A percentile compares a stretch with the other conserved stretches of the same genome.
These are phyloP conservation scores for Vanderwaltozyma tropicalis DNA, from an alignment of 805 yeast species.

Conservation along the genomic window DNA sequence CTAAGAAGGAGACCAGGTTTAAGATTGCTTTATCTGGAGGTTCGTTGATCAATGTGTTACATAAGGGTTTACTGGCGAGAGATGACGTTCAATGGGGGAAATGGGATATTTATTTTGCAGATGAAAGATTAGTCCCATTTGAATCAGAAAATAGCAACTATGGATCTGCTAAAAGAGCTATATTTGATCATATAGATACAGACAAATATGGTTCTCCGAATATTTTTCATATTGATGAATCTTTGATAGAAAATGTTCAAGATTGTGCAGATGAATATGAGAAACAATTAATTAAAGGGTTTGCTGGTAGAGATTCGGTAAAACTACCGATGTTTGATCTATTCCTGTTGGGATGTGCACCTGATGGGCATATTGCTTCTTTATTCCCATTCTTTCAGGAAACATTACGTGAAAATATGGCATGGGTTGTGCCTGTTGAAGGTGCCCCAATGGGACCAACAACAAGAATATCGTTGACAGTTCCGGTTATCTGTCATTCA, in stretches of 20 bases:
- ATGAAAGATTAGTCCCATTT: slow-evolving; percentile 82
- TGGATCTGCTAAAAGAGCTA: slow-evolving; percentile 66
- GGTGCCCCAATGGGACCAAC: slow-evolving; percentile 83
- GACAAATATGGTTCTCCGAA: slow-evolving; percentile 38
- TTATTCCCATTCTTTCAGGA: slow-evolving; percentile 77
- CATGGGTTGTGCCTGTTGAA: slow-evolving; percentile 87
- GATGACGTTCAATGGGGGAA: slow-evolving; percentile 70
- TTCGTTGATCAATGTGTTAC: slow-evolving; percentile 66
- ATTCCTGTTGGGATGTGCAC: slow-evolving; percentile 85
- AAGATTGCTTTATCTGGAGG: slow-evolving; percentile 90
- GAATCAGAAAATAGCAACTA: slow-evolving; percentile 68
- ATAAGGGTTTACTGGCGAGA: slow-evolving; percentile 66
- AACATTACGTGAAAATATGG: slow-evolving; percentile 71
- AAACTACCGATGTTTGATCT: slow-evolving; percentile 86
- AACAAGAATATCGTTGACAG: slow-evolving; percentile 74
- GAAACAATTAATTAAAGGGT: slow-evolving; percentile 65
- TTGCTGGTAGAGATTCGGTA: slow-evolving; percentile 91
- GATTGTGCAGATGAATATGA: slow-evolving; percentile 89
- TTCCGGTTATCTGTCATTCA: slow-evolving; percentile 89
- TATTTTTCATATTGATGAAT: slow-evolving; percentile 69
- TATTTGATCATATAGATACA: slow-evolving; percentile 44
- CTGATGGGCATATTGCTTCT: slow-evolving; percentile 93
- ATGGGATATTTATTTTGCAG: slow-evolving; percentile 92
- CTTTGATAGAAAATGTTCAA: slow-evolving; percentile 62
- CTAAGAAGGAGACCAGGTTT: slow-evolving; percentile 55